These are phyloP conservation scores for Aspergillus alliaceus DNA, from an alignment of 2,329 filamentous ascomycete species.

Conservation along the genomic window DNA sequence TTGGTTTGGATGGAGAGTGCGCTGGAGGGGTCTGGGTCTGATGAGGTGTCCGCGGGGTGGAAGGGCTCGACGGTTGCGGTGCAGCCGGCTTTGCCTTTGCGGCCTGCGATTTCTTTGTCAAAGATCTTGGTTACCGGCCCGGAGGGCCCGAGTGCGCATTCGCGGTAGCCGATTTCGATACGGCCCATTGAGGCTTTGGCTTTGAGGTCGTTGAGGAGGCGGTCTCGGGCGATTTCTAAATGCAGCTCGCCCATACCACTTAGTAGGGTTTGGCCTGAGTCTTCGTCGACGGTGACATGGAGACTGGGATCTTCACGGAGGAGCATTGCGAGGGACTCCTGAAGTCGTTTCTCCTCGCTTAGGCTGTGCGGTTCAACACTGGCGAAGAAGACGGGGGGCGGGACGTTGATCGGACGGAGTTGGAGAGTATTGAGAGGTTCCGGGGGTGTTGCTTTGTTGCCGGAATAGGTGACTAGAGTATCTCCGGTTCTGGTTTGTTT, in stretches of 20 bases:
- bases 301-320: slow-evolving; percentile 91
- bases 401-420: slow-evolving; percentile 82
- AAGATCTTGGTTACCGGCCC: slow-evolving; percentile 62
- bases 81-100: slow-evolving; percentile 74
- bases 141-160: slow-evolving; percentile 66
- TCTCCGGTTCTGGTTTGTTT: slow-evolving; percentile 93
- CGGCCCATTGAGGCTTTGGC: slow-evolving; percentile 80
- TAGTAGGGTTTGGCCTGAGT: slow-evolving; percentile 88
- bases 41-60: slow-evolving; percentile 25
- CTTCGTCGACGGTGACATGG: slow-evolving; percentile 78
- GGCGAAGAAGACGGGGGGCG: slow-evolving; percentile 95
- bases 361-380: slow-evolving; percentile 80
- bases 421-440: slow-evolving; percentile 72
- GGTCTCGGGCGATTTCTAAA: slow-evolving; percentile 86
- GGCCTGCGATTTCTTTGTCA: slow-evolving; percentile 78
- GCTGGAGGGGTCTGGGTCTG: slow-evolving; percentile 14
- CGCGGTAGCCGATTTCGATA: slow-evolving; percentile 94
- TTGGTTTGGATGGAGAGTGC: slow-evolving; percentile 43
- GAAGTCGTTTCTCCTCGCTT: slow-evolving; percentile 76
- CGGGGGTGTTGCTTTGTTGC: slow-evolving; percentile 64
- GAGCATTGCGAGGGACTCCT: slow-evolving; percentile 72
- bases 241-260: slow-evolving; percentile 97
- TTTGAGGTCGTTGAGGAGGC: slow-evolving; percentile 85
- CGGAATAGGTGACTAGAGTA: slow-evolving; percentile 75
- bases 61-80: slow-evolving; percentile 67